Evolutionary conservation across 495 filamentous ascomycete genomes (phyloP).

Genomic region (Penicillium paxilli): DNA sequence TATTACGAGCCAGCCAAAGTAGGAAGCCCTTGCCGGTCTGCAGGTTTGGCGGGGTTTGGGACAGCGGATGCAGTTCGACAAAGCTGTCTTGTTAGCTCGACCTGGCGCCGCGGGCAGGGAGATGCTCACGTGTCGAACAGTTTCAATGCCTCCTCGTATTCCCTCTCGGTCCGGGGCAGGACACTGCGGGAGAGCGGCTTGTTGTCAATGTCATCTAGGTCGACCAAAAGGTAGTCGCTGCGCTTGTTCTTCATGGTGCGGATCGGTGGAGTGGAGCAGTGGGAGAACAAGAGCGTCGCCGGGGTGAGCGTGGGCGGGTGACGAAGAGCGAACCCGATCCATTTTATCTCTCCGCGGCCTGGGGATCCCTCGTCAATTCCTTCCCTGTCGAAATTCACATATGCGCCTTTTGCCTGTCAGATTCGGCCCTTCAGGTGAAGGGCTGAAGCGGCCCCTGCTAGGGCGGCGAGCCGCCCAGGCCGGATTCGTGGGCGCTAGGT

Average conservation of each 20-base stretch:
- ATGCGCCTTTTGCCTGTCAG: not conserved
- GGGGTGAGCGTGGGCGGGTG: too few species aligned
- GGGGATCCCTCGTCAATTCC: too few species aligned
- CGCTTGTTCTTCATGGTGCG: too few species aligned
- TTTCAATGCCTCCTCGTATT: not conserved
- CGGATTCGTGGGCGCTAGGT: too few species aligned
- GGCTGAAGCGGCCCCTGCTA: too few species aligned
- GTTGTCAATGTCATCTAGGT: not conserved
- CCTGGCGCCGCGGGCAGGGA: not conserved
- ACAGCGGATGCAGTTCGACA: not conserved
- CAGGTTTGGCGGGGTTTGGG: not conserved
- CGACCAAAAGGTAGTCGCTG: not conserved
- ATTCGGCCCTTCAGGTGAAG: too few species aligned
- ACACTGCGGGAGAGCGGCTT: not conserved
- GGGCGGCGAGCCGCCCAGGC: too few species aligned
- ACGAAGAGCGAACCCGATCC: too few species aligned
- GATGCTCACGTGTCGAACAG: not conserved
- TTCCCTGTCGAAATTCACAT: not conserved
- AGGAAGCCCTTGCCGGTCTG: not conserved
- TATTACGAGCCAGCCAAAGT: not conserved
- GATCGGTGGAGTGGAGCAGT: too few species aligned
- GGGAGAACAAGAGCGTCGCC: too few species aligned
- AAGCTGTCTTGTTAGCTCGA: not conserved
- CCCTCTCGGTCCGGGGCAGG: not conserved
- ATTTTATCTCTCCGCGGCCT: too few species aligned